These are phyloP conservation scores for Ophiostoma fasciatum DNA, from an alignment of 2,329 filamentous ascomycete species.

Conservation along the genomic window DNA sequence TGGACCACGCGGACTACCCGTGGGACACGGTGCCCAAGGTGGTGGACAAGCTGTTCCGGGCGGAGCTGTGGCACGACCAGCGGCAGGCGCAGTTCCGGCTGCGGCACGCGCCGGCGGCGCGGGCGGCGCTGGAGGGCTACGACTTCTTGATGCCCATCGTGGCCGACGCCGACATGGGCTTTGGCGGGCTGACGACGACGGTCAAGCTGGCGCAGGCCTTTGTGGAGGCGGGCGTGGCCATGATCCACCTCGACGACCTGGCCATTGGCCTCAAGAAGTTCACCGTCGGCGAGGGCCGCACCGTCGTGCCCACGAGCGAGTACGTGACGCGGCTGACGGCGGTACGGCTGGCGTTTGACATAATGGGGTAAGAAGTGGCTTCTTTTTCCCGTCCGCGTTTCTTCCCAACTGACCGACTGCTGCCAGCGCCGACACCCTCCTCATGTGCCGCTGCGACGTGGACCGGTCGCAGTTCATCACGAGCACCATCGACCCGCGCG, in stretches of 20 bases:
- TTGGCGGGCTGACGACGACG: constrained; percentile 23
- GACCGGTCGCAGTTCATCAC: constrained; percentile 25
- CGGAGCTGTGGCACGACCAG: too few species aligned
- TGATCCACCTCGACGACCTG: constrained; percentile 28
- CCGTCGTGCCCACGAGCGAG: constrained; percentile 24
- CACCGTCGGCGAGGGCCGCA: constrained; percentile 24
- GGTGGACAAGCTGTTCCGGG: too few species aligned
- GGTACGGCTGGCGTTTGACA: constrained; percentile 24
- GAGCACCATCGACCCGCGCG: constrained; percentile 21
- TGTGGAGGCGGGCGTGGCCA: constrained; percentile 26
- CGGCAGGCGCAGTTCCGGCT: constrained; percentile 23
- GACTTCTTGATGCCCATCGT: constrained; percentile 26
- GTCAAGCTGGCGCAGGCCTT: constrained; percentile 26
- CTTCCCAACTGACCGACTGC: too few species aligned
- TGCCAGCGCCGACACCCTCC: constrained; percentile 19
- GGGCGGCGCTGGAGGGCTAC: constrained; percentile 20
- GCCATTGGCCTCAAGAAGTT: constrained; percentile 29
- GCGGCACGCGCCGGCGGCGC: constrained; percentile 16
- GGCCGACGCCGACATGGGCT: constrained; percentile 28
- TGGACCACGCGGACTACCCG: too few species aligned
- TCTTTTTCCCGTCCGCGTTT: too few species aligned
- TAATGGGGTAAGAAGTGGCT: constrained; percentile 22
- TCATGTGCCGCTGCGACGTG: constrained; percentile 23
- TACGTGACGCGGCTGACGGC: constrained; percentile 22
- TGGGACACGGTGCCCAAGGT: too few species aligned